phyloP scores from a whole-genome alignment of 306 rosid genomes.

The Pterocarpus santalinus region DNA sequence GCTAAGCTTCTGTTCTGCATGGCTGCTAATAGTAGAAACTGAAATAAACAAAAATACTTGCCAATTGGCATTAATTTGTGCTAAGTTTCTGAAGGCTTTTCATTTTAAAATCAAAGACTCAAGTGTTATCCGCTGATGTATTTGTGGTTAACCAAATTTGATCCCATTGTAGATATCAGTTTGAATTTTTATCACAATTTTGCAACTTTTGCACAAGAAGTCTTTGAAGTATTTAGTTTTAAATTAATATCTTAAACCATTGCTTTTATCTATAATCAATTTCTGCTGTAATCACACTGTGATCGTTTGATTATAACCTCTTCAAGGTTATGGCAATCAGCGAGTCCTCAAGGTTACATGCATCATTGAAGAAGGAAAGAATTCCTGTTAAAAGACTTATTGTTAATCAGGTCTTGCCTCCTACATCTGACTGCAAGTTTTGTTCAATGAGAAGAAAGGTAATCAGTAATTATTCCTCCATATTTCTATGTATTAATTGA shows the following conservation, averaged over 20 bases:
- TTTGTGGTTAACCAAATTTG: not conserved
- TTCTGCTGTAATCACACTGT: conserved; percentile 34
- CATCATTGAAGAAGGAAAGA: conserved; percentile 79
- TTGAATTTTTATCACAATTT: conserved; percentile 9
- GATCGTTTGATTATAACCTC: conserved; percentile 35
- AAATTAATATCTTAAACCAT: not conserved
- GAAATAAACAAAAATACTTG: conserved; percentile 1
- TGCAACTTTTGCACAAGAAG: not conserved
- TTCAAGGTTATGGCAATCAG: conserved; percentile 82
- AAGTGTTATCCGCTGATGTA: not conserved
- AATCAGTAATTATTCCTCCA: conserved; percentile 32
- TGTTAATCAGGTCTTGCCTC: conserved; percentile 82
- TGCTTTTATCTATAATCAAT: conserved; percentile 15
- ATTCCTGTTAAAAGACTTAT: conserved; percentile 80
- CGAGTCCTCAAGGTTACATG: conserved; percentile 86
- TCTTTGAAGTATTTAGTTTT: too few species aligned
- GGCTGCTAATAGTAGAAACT: conserved; percentile 13
- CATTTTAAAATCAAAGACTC: not conserved
- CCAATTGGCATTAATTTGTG: not conserved
- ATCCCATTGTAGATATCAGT: not conserved
- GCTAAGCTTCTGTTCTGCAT: conserved; percentile 22
- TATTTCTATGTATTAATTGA: conserved; percentile 20
- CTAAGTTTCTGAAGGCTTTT: not conserved
- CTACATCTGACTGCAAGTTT: conserved; percentile 84
- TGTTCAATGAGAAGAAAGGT: conserved; percentile 86